These are phyloP conservation scores for Ormosia emarginata DNA, from an alignment of 306 rosid species.

Conservation along the genomic window DNA sequence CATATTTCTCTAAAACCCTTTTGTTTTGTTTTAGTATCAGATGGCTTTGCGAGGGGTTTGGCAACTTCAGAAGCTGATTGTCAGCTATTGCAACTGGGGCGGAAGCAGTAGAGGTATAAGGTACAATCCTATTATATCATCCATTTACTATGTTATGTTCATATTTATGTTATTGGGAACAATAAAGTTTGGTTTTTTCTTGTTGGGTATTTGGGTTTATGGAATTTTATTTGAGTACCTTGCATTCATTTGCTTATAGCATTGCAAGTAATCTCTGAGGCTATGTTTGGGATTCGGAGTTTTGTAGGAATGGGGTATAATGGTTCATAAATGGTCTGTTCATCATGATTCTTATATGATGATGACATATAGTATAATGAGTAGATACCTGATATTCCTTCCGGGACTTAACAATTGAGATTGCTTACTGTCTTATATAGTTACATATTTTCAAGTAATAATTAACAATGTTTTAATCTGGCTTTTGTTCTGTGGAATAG, in stretches of 20 bases:
- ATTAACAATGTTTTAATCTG: background rate
- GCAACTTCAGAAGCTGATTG: conserved; percentile 81
- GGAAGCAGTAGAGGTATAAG: conserved; percentile 94
- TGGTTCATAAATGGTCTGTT: background rate
- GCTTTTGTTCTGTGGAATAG: background rate
- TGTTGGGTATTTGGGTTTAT: background rate
- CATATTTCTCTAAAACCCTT: background rate
- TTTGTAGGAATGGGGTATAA: background rate
- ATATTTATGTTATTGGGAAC: background rate
- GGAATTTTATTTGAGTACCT: background rate
- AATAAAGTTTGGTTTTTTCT: background rate
- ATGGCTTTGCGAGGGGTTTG: conserved; percentile 93
- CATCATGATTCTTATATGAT: background rate
- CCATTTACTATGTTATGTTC: background rate
- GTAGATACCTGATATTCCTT: background rate
- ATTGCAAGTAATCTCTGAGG: background rate
- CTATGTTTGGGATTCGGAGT: background rate
- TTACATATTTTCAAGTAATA: background rate
- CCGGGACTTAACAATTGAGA: background rate
- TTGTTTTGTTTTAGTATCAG: background rate
- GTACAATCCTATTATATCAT: conserved; percentile 26
- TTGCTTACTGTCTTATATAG: background rate
- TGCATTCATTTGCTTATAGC: background rate
- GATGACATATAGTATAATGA: background rate
- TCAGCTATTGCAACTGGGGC: conserved; percentile 81